Percentiles rank a stretch among this genome's conserved stretches.
Evolutionary conservation across 441 rosid species (phyloP).

Genomic region (Lepidium campestre): DNA sequence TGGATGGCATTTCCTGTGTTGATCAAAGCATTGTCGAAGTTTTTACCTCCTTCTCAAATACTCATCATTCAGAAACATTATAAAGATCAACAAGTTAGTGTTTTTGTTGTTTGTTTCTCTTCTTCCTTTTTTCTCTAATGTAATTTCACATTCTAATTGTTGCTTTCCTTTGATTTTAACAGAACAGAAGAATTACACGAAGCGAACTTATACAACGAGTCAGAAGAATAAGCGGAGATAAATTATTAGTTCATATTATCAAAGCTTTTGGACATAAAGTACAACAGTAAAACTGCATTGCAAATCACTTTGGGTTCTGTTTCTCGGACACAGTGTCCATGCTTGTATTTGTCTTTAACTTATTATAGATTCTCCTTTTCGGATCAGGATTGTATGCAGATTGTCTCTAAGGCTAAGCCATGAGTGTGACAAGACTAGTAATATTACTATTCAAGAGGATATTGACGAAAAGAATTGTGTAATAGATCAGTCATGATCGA

Average conservation of each 20-base stretch:
- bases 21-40: constrained; percentile 55
- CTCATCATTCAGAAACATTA: constrained; percentile 45
- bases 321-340: neutral
- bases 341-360: neutral
- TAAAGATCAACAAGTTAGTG: constrained; percentile 48
- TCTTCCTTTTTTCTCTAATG: neutral
- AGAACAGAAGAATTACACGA: constrained; percentile 64
- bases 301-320: constrained; percentile 2
- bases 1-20: constrained; percentile 75
- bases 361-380: neutral
- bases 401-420: neutral
- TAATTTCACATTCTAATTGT: neutral
- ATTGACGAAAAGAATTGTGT: constrained; percentile 1
- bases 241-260: constrained; percentile 58
- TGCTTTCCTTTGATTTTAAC: neutral
- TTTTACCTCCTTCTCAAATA: constrained; percentile 41
- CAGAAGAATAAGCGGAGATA: constrained; percentile 66
- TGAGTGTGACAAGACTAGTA: neutral
- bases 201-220: constrained; percentile 47
- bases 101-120: neutral
- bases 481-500: neutral
- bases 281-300: constrained; percentile 8
- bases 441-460: neutral
- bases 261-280: constrained; percentile 53
- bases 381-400: neutral